These are phyloP conservation scores for Botrytis sinoallii DNA, from an alignment of 2,329 filamentous ascomycete species.

Conservation along the genomic window DNA sequence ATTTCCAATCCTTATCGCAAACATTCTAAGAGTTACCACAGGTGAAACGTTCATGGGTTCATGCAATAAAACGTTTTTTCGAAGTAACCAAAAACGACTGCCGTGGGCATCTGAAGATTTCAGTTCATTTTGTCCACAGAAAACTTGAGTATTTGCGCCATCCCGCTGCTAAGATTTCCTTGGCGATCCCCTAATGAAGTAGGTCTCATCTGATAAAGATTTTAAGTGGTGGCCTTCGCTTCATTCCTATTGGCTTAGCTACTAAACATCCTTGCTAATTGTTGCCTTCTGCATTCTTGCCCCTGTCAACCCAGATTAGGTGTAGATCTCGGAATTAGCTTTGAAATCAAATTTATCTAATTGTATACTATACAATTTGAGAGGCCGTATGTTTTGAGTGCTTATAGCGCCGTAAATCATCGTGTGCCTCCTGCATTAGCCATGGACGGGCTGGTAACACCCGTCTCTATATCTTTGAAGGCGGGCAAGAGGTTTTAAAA, in stretches of 20 bases:
- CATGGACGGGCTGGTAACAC: background rate
- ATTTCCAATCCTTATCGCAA: background rate
- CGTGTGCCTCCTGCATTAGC: background rate
- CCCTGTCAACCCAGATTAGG: background rate
- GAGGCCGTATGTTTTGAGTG: background rate
- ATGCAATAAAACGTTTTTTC: background rate
- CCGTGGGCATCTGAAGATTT: background rate
- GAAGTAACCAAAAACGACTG: background rate
- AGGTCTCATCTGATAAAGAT: constrained; percentile 5
- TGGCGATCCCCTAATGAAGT: constrained; percentile 6
- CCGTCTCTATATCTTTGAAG: background rate
- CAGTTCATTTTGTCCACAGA: background rate
- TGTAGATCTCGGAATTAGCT: background rate
- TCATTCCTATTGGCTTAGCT: background rate
- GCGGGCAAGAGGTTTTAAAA: too few species aligned
- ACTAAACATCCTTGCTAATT: background rate
- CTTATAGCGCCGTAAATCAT: background rate
- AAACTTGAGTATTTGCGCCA: background rate
- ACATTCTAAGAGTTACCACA: background rate
- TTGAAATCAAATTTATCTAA: background rate
- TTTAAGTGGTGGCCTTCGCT: background rate
- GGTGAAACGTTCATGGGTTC: background rate
- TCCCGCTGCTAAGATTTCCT: constrained; percentile 4
- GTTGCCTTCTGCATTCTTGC: background rate
- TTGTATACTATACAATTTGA: background rate